Evolutionary conservation across 1,139 yeast genomes (phyloP).

Genomic region (Magnusiomyces tetraspermus): DNA sequence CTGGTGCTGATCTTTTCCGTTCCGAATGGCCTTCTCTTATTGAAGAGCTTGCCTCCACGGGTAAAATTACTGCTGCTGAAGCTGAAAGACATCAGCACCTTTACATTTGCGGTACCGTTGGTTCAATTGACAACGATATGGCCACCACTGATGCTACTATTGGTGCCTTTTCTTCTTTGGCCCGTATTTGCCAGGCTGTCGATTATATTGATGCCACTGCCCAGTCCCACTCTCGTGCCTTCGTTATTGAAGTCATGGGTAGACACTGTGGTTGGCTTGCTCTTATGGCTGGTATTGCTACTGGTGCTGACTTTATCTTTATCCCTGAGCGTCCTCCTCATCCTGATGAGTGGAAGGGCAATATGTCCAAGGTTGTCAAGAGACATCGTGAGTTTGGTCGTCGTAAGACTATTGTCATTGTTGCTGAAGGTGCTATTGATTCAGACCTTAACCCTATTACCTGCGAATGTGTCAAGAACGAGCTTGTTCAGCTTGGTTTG

Average conservation of each 20-base stretch:
- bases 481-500: slow-evolving; percentile 70
- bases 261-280: slow-evolving; percentile 99
- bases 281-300: slow-evolving; percentile 89
- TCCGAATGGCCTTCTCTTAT: slow-evolving; percentile 87
- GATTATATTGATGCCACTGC: slow-evolving; percentile 98
- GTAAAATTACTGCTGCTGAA: slow-evolving; percentile 48
- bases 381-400: slow-evolving; percentile 82
- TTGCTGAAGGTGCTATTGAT: slow-evolving; percentile 95
- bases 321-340: slow-evolving; percentile 85
- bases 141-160: slow-evolving; percentile 92
- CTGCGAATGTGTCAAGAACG: slow-evolving; percentile 68
- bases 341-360: slow-evolving; percentile 59
- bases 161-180: slow-evolving; percentile 91
- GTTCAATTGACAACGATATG: slow-evolving; percentile 97
- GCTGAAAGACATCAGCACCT: slow-evolving; percentile 55
- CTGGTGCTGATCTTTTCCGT: slow-evolving; percentile 94
- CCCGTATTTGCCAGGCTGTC: slow-evolving; percentile 84
- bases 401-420: slow-evolving; percentile 89
- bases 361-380: slow-evolving; percentile 48
- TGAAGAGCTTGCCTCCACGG: slow-evolving; percentile 50
- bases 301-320: slow-evolving; percentile 89
- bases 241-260: slow-evolving; percentile 98
- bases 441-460: slow-evolving; percentile 72
- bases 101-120: slow-evolving; percentile 90
- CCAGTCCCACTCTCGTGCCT: slow-evolving; percentile 91